Conservation (phyloP, 2,329 filamentous ascomycete species). For the Didymella pinodella region DNA sequence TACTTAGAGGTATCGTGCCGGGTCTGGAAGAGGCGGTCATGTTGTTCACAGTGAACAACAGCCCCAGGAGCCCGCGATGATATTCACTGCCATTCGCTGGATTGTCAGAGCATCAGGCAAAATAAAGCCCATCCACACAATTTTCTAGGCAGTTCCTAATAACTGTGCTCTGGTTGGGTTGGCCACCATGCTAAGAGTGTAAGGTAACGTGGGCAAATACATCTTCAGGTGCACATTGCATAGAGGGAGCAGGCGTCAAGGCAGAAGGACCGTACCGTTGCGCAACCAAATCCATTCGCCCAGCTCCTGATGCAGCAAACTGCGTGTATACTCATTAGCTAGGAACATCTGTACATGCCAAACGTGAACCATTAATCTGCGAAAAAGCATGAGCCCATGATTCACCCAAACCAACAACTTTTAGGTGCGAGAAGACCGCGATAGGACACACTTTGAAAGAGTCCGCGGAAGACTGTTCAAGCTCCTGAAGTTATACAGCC, state of each 20-base stretch:
- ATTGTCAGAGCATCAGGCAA: too few species aligned
- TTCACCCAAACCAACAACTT: constrained; percentile 11
- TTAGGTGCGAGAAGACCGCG: constrained; percentile 5
- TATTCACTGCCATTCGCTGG: neutral
- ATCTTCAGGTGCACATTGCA: neutral
- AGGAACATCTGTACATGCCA: constrained; percentile 18
- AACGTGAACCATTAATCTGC: constrained; percentile 20
- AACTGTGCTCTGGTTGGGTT: neutral
- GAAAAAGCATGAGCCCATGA: constrained; percentile 5
- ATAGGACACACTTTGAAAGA: constrained; percentile 3
- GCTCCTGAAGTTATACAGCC: constrained; percentile 1
- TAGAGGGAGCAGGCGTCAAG: too few species aligned
- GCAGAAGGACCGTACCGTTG: neutral
- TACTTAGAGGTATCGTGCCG: neutral
- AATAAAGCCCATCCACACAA: too few species aligned
- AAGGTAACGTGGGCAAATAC: neutral
- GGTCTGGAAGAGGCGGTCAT: neutral
- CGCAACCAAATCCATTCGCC: constrained; percentile 5
- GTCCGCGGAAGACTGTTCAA: constrained; percentile 5
- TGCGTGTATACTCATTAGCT: constrained; percentile 16
- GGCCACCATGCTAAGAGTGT: too few species aligned
- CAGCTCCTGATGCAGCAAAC: constrained; percentile 4
- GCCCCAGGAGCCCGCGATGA: neutral
- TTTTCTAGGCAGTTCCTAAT: too few species aligned
- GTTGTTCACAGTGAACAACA: neutral